These are phyloP conservation scores for Ogataea trehalophila DNA, from an alignment of 805 yeast genomes.

Conservation along the genomic window DNA sequence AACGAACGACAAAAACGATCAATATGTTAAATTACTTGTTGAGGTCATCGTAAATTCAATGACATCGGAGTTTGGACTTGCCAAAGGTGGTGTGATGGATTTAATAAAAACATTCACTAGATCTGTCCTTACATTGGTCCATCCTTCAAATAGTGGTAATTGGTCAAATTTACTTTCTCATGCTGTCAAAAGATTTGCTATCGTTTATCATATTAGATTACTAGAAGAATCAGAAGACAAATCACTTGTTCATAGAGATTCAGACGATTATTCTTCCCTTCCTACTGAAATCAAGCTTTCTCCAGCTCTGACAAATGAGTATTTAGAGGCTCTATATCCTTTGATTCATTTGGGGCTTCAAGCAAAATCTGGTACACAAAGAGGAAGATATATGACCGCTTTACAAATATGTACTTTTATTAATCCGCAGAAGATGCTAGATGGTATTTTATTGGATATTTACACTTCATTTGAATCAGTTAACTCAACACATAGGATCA, in stretches of 20 bases:
- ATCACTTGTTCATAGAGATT: constrained; percentile 14
- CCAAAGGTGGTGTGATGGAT: constrained; percentile 43
- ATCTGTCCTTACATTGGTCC: constrained; percentile 74
- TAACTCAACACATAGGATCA: constrained; percentile 74
- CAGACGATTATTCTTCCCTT: constrained; percentile 21
- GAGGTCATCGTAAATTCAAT: constrained; percentile 58
- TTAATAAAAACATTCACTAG: constrained; percentile 53
- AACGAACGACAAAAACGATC: constrained; percentile 21
- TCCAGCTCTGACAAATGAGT: constrained; percentile 13
- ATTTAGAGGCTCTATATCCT: constrained; percentile 43
- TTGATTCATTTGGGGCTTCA: constrained; percentile 68
- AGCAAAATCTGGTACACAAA: constrained; percentile 55
- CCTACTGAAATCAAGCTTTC: constrained; percentile 23
- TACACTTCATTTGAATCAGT: constrained; percentile 66
- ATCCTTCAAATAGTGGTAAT: constrained; percentile 90
- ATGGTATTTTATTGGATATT: constrained; percentile 58
- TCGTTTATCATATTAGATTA: constrained; percentile 55
- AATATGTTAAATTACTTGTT: constrained; percentile 23
- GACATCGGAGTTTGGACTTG: constrained; percentile 41
- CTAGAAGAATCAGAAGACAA: constrained; percentile 43
- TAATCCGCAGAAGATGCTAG: constrained; percentile 49
- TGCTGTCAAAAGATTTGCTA: constrained; percentile 54
- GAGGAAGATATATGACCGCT: constrained; percentile 53
- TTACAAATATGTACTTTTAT: constrained; percentile 63
- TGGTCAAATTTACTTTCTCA: constrained; percentile 75